phyloP scores from a whole-genome alignment of 1,139 yeast species.

The Taphrina communis region DNA sequence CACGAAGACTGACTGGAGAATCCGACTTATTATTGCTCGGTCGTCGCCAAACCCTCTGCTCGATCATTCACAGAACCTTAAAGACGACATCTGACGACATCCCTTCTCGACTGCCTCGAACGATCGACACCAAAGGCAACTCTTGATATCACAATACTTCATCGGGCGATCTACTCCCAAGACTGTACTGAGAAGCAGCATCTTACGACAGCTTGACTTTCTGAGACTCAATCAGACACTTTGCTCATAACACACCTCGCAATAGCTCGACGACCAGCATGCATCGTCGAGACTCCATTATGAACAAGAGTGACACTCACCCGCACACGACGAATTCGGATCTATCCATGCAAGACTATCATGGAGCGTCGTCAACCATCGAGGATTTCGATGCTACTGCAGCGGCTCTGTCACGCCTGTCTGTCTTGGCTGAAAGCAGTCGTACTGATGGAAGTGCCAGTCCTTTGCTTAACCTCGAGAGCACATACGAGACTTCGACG shows the following conservation, averaged over 20 bases:
- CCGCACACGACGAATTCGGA: constrained; percentile 9
- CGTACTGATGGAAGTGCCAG: constrained; percentile 20
- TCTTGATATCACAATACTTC: too few relatives aligned
- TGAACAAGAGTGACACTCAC: constrained; percentile 15
- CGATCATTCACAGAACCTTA: too few relatives aligned
- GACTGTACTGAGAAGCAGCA: too few relatives aligned
- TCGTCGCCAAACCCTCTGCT: not conserved
- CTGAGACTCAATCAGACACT: not conserved
- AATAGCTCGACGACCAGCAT: not conserved
- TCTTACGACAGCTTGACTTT: not conserved
- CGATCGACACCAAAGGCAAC: not conserved
- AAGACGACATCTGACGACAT: too few relatives aligned
- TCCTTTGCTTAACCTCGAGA: constrained; percentile 9
- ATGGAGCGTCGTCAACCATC: not conserved
- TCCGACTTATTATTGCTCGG: not conserved
- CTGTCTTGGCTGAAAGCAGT: constrained; percentile 26
- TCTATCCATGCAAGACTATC: constrained; percentile 4
- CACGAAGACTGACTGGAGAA: not conserved
- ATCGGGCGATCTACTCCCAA: too few relatives aligned
- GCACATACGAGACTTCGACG: constrained; percentile 34
- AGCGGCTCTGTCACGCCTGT: constrained; percentile 36
- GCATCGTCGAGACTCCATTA: constrained; percentile 22
- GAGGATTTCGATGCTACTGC: constrained; percentile 36
- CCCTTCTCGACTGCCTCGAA: not conserved
- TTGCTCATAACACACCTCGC: not conserved